Evolutionary conservation across 371 early-diverging fungal species (phyloP).

Genomic region (Actinomortierella ambigua): DNA sequence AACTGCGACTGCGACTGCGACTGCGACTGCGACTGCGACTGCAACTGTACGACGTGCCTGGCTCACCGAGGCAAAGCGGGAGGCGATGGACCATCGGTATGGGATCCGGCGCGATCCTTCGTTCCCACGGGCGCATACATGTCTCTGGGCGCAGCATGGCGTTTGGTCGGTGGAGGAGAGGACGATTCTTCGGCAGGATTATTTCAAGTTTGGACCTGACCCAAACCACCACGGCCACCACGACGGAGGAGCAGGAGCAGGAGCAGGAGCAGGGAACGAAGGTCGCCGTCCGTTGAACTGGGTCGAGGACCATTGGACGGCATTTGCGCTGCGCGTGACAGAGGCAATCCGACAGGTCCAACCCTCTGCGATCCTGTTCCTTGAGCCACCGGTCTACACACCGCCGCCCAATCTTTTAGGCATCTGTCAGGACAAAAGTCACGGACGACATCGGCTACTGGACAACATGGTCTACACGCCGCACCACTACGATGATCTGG

Average conservation of each 20-base stretch:
- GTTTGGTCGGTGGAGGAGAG: slow-evolving; percentile 58
- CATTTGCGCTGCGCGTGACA: slow-evolving; percentile 53
- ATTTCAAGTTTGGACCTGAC: slow-evolving; percentile 56
- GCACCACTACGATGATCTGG: slow-evolving; percentile 79
- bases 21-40: background rate
- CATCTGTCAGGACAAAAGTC: background rate
- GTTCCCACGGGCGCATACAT: slow-evolving; percentile 51
- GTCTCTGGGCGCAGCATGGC: slow-evolving; percentile 73
- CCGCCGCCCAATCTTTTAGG: slow-evolving; percentile 52
- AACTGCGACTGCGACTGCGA: slow-evolving; percentile 25
- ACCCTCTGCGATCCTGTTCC: slow-evolving; percentile 59
- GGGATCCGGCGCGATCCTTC: slow-evolving; percentile 41
- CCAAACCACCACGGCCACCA: slow-evolving; percentile 32
- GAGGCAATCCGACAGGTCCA: slow-evolving; percentile 51
- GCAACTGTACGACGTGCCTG: slow-evolving; percentile 44
- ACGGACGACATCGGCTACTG: slow-evolving; percentile 6
- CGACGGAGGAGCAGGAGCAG: too few species aligned
- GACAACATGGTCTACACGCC: slow-evolving; percentile 65
- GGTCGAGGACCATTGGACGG: slow-evolving; percentile 56
- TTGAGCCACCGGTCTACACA: slow-evolving; percentile 70
- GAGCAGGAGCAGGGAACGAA: background rate
- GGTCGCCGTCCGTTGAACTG: slow-evolving; percentile 42
- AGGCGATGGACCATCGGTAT: slow-evolving; percentile 43
- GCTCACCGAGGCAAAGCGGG: slow-evolving; percentile 40
- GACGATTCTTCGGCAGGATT: slow-evolving; percentile 51